Percentiles rank a stretch among this genome's conserved stretches.
phyloP scores from a whole-genome alignment of 768 basidiomycete genomes.

The Chalciporus piperatus region DNA sequence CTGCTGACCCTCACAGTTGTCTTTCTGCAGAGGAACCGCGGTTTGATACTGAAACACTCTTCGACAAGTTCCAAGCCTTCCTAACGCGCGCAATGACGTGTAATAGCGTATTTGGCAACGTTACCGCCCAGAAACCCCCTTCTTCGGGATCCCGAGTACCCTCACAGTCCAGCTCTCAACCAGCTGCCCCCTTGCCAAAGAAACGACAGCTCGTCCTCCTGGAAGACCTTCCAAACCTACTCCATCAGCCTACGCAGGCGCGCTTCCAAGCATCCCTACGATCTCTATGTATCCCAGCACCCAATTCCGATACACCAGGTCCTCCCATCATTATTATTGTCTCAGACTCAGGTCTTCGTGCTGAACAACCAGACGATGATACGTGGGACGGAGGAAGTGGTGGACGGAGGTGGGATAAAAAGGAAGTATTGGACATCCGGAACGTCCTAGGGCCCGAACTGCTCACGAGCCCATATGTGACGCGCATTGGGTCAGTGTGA shows the following conservation, averaged over 20 bases:
- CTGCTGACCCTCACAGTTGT: background rate
- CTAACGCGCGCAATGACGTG: conserved; percentile 67
- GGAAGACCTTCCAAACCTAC: conserved; percentile 89
- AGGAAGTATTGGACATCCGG: conserved; percentile 61
- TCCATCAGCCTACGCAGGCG: conserved; percentile 64
- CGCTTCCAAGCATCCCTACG: conserved; percentile 73
- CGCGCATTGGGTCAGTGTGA: conserved; percentile 67
- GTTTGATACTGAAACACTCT: conserved; percentile 31
- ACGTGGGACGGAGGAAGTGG: conserved; percentile 44
- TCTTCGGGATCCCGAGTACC: background rate
- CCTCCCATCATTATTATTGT: conserved; percentile 79
- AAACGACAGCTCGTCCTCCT: conserved; percentile 69
- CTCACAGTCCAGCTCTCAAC: conserved; percentile 1
- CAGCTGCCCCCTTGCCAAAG: conserved; percentile 3
- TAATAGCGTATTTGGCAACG: conserved; percentile 44
- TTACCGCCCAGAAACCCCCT: conserved; percentile 9
- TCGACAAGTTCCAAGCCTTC: conserved; percentile 74
- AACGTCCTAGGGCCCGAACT: conserved; percentile 69
- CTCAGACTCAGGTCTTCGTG: conserved; percentile 78
- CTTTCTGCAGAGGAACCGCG: conserved; percentile 10
- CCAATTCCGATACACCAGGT: conserved; percentile 22
- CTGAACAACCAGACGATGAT: conserved; percentile 52
- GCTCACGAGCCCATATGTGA: conserved; percentile 68
- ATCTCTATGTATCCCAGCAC: conserved; percentile 41
- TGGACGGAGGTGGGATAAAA: conserved; percentile 45